phyloP scores from a whole-genome alignment of 2,329 filamentous ascomycete genomes.

The Botrytis cinerea region DNA sequence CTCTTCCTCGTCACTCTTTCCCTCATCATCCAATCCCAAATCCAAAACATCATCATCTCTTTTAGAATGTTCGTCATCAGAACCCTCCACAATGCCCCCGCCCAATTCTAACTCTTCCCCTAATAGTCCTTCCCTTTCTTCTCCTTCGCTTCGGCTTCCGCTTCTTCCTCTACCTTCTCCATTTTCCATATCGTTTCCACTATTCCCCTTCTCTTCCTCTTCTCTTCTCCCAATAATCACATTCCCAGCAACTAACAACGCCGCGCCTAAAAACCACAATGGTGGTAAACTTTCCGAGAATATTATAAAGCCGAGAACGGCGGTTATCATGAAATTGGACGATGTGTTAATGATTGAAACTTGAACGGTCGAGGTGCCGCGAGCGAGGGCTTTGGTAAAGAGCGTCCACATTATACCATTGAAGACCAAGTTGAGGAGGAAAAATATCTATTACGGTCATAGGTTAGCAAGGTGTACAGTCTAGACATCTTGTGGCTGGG shows the following conservation, averaged over 20 bases:
- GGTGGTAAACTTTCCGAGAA: conserved; percentile 72
- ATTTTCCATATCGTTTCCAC: conserved; percentile 25
- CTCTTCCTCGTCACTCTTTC: conserved; percentile 23
- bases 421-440: conserved; percentile 34
- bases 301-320: conserved; percentile 67
- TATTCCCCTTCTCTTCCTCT: conserved; percentile 45
- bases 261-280: conserved; percentile 75
- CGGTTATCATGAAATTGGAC: conserved; percentile 78
- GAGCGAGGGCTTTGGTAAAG: conserved; percentile 76
- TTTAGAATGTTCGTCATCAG: conserved; percentile 22
- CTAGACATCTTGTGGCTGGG: background rate
- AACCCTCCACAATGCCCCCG: conserved; percentile 25
- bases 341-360: conserved; percentile 83
- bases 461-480: background rate
- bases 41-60: conserved; percentile 37
- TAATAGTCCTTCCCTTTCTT: conserved; percentile 25
- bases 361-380: conserved; percentile 73
- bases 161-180: conserved; percentile 25
- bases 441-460: conserved; percentile 6
- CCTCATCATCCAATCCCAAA: conserved; percentile 31
- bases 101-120: conserved; percentile 30
- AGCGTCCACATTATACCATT: conserved; percentile 71
- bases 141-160: conserved; percentile 20
- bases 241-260: conserved; percentile 71
- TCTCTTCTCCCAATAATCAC: conserved; percentile 76